Evolutionary conservation across 2,329 filamentous ascomycete genomes (phyloP).

Genomic region (Chaetomium sp.): DNA sequence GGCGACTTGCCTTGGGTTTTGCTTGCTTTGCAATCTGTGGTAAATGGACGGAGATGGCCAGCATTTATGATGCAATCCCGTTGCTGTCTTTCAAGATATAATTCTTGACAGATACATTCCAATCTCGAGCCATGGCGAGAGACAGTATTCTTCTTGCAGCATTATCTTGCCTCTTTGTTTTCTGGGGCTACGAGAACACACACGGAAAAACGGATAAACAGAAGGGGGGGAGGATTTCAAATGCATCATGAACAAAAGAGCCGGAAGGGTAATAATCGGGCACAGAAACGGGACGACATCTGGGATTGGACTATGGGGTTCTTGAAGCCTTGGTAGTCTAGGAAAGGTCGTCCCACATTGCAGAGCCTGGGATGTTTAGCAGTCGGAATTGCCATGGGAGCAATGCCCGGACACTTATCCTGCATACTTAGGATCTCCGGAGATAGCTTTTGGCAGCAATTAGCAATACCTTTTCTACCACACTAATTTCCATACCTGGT

Average conservation of each 20-base stretch:
- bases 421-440: constrained; percentile 11
- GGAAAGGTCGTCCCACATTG: constrained; percentile 22
- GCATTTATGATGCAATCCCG: constrained; percentile 19
- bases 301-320: constrained; percentile 24
- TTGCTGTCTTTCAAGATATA: constrained; percentile 17
- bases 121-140: constrained; percentile 9
- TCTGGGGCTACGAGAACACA: neutral
- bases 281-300: constrained; percentile 7
- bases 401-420: constrained; percentile 5
- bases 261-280: constrained; percentile 1
- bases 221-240: neutral
- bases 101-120: constrained; percentile 17
- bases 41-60: constrained; percentile 18
- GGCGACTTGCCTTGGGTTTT: constrained; percentile 4
- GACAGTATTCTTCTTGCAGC: neutral
- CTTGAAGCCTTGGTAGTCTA: constrained; percentile 23
- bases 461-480: constrained; percentile 5
- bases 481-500: neutral
- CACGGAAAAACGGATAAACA: neutral
- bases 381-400: neutral
- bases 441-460: constrained; percentile 12
- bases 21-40: constrained; percentile 21
- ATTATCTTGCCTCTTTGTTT: neutral
- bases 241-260: neutral
- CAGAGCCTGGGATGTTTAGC: constrained; percentile 16